Evolutionary conservation across 2,329 filamentous ascomycete species (phyloP).

Genomic region (Shiraia sp.): DNA sequence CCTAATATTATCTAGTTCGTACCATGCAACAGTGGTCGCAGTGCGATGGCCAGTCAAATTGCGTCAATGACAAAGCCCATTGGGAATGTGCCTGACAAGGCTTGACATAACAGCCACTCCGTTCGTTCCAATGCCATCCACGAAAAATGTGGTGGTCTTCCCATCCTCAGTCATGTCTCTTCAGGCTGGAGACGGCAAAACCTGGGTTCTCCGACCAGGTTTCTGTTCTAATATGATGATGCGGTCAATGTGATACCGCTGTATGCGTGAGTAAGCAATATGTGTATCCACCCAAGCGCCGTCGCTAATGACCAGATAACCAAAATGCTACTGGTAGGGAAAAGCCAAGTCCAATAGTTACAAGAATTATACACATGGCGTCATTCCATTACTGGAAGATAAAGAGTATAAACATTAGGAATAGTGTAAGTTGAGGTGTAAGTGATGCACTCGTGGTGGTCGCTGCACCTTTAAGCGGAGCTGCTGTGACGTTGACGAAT

Average conservation of each 20-base stretch:
- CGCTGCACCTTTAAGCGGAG: slow-evolving; percentile 39
- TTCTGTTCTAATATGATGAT: too few relatives aligned
- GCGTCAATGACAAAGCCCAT: too few relatives aligned
- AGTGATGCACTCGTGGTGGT: slow-evolving; percentile 24
- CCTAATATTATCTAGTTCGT: too few relatives aligned
- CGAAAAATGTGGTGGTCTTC: not conserved
- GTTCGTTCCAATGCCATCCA: slow-evolving; percentile 3
- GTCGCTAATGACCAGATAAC: slow-evolving; percentile 41
- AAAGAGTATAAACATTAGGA: slow-evolving; percentile 41
- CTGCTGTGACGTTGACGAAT: slow-evolving; percentile 59
- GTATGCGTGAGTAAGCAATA: slow-evolving; percentile 12
- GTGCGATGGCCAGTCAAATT: too few relatives aligned
- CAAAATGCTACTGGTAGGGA: slow-evolving; percentile 17
- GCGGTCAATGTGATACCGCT: not conserved
- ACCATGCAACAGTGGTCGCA: too few relatives aligned
- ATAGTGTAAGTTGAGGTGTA: slow-evolving; percentile 35
- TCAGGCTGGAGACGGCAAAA: too few relatives aligned
- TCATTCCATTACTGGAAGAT: slow-evolving; percentile 33
- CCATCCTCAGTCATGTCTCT: too few relatives aligned
- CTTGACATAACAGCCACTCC: not conserved
- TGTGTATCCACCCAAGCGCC: slow-evolving; percentile 31
- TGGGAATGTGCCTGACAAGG: too few relatives aligned
- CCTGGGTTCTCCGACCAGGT: too few relatives aligned
- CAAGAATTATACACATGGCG: slow-evolving; percentile 19
- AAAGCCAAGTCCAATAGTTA: slow-evolving; percentile 21